Conservation (phyloP, 2,329 filamentous ascomycete species). For the Anthostomella pinea region DNA sequence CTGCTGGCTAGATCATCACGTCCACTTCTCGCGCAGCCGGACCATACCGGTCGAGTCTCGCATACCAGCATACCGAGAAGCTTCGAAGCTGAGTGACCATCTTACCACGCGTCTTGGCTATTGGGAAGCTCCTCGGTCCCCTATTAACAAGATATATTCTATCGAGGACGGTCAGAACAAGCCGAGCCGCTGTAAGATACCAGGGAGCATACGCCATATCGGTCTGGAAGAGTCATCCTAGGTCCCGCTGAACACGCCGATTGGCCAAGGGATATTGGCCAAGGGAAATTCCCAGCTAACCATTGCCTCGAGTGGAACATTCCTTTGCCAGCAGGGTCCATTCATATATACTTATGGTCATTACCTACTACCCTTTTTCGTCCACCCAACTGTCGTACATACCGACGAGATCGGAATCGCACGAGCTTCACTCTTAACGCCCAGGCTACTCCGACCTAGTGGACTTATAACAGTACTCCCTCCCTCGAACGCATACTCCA, state of each 20-base stretch:
- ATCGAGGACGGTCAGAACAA: slow-evolving; percentile 22
- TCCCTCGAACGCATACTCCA: too few species aligned
- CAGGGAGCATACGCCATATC: slow-evolving; percentile 19
- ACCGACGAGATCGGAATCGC: too few species aligned
- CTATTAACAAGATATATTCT: slow-evolving; percentile 19
- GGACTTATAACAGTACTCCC: too few species aligned
- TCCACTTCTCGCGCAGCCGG: slow-evolving; percentile 19
- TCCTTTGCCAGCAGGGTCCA: slow-evolving; percentile 10
- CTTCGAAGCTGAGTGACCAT: slow-evolving; percentile 15
- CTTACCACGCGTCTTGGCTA: slow-evolving; percentile 20
- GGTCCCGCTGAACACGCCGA: slow-evolving; percentile 18
- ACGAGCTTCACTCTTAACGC: too few species aligned
- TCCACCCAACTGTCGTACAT: slow-evolving; percentile 1
- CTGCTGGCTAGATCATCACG: slow-evolving; percentile 24
- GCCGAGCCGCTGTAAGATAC: slow-evolving; percentile 18
- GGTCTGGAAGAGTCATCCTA: slow-evolving; percentile 20
- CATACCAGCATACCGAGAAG: slow-evolving; percentile 9
- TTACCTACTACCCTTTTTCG: not conserved
- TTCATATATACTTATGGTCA: too few species aligned
- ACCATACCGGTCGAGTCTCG: slow-evolving; percentile 17
- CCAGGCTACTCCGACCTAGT: too few species aligned
- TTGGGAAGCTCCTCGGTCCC: slow-evolving; percentile 16
- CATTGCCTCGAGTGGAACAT: slow-evolving; percentile 16
- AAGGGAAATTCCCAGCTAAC: slow-evolving; percentile 20
- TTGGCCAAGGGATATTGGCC: slow-evolving; percentile 21